Evolutionary conservation across 192 early-diverging fungal genomes (phyloP), one percentile per base, ranked within the genome.

Genomic region (Backusella australiensis): DNA sequence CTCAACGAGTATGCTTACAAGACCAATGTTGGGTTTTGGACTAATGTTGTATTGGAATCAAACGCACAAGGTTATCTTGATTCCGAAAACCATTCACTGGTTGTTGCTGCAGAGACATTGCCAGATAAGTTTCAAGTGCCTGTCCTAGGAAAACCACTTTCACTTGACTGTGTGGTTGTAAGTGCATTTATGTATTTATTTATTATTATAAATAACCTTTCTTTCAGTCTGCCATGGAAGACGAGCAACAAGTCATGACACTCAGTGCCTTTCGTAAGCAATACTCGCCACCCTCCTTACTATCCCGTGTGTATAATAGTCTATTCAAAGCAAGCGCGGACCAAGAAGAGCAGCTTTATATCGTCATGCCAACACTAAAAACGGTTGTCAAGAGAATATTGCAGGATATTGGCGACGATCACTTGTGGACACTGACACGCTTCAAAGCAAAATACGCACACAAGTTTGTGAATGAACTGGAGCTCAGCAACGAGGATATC

Each of bases 1-100:
- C 79, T 82, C 42, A 86, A 86, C 39, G 66, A 75, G 0, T 86
- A 77, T 29, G 85, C 78, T 12, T 86, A 82, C 36, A 81, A 86
- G 12, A 78, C 81, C 35, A 86, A 86, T 52, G 44, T 81, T 19
- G 52, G 34, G 14, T 86, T 79, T 79, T 86, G 85, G 85, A 76
- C 78, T 23, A 38, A 52, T 6, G 82, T 82, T 23, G 78, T 86
- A 21, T 70, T 86, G 2, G 76, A 83, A 19, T 73, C 76, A 3
- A 74, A 75, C 29, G 73, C 76, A 32, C 77, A 83, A 26, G 85
- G 85, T 1, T 42, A 44, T 39, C 34, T 78, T 21, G 67, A 49
- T 17, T 70, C 44, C 17, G 34, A 9, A 26, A 68, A 73, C 12
- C 69, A 73, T 4, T n/a, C 44, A 4, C 9, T 68, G 5, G 67